Conservation (phyloP, 1,139 yeast genomes). For the Suhomyces panamericanus region DNA sequence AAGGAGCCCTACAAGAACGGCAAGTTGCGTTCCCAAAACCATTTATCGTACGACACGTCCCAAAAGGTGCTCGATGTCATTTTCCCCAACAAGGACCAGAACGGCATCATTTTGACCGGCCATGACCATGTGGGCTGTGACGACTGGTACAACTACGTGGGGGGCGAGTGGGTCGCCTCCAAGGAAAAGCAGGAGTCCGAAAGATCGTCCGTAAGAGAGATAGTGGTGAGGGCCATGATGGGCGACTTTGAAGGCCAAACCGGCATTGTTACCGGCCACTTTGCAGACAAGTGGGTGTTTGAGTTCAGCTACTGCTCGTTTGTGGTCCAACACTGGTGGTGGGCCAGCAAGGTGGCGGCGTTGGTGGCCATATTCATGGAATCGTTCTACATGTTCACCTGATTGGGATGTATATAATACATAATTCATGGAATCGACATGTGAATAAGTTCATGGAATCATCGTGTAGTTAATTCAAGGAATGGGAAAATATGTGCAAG, state of each 20-base stretch:
- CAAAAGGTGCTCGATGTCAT: conserved; percentile 66
- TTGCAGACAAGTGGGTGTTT: conserved; percentile 59
- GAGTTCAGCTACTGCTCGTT: conserved; percentile 74
- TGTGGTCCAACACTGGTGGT: conserved; percentile 91
- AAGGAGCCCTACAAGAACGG: conserved; percentile 70
- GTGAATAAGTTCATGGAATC: too few relatives aligned
- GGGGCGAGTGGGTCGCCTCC: conserved; percentile 59
- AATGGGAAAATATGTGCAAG: too few relatives aligned
- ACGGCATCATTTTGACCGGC: conserved; percentile 85
- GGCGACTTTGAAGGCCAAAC: conserved; percentile 92
- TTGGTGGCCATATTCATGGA: conserved; percentile 46
- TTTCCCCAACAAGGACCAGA: conserved; percentile 59
- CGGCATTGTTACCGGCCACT: conserved; percentile 77
- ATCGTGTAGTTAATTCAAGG: too few relatives aligned
- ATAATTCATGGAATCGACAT: too few relatives aligned
- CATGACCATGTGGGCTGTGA: conserved; percentile 97
- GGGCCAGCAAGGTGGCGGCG: conserved; percentile 71
- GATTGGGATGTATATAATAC: too few relatives aligned
- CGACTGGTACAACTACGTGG: conserved; percentile 53
- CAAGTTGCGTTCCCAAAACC: conserved; percentile 82
- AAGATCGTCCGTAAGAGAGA: conserved; percentile 57
- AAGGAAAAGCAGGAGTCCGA: conserved; percentile 29
- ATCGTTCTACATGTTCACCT: conserved; percentile 24
- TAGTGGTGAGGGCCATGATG: conserved; percentile 92
- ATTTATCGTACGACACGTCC: conserved; percentile 64